These are phyloP conservation scores for Tetragonia tetragonoides DNA, from an alignment of 148 eudicot species.

Conservation along the genomic window DNA sequence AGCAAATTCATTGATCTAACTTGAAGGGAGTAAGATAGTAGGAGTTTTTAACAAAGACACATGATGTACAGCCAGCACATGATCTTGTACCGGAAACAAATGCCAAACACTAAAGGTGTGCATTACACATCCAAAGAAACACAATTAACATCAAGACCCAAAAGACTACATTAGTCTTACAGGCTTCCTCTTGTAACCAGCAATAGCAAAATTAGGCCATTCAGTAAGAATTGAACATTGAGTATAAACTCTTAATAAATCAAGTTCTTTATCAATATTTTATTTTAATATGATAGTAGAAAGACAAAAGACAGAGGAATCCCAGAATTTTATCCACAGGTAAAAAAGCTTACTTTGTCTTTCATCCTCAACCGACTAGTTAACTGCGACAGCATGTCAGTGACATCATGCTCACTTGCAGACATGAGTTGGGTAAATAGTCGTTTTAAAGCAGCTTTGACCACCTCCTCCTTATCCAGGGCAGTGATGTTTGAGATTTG, in stretches of 20 bases:
- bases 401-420: conserved; percentile 54
- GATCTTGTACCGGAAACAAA: neutral
- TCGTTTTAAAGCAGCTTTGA: conserved; percentile 47
- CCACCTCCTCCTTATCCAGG: conserved; percentile 43
- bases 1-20: no score
- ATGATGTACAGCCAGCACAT: no score
- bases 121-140: no score
- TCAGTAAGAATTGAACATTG: no score
- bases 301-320: neutral
- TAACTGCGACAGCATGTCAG: conserved; percentile 51
- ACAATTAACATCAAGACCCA: no score
- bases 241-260: neutral
- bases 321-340: neutral
- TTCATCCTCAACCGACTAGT: conserved; percentile 56
- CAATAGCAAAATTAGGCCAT: neutral
- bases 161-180: neutral
- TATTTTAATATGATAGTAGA: neutral
- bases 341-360: conserved; percentile 35
- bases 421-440: conserved; percentile 79
- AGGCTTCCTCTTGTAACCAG: neutral
- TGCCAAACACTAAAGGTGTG: no score
- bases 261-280: neutral
- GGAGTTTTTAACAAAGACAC: no score
- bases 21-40: no score
- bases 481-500: conserved; percentile 42